phyloP scores from a whole-genome alignment of 2,329 filamentous ascomycete genomes.

The Xylariaceae sp. region DNA sequence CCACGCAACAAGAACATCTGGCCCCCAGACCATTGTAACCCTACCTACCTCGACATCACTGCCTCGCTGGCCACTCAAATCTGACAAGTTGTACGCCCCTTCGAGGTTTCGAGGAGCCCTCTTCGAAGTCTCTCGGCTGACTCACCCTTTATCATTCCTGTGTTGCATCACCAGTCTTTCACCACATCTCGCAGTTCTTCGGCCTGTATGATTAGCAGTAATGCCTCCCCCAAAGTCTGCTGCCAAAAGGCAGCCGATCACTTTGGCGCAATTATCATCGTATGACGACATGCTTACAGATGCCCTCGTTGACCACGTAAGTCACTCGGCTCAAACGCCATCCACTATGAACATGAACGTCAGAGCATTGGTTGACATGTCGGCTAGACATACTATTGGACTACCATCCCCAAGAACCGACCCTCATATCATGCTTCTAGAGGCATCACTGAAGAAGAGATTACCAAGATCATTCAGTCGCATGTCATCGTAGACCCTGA shows the following conservation, averaged over 20 bases:
- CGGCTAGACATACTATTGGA: slow-evolving; percentile 87
- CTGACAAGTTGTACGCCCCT: background rate
- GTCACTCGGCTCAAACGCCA: slow-evolving; percentile 32
- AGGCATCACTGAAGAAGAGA: slow-evolving; percentile 64
- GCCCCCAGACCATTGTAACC: background rate
- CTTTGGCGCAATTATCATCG: slow-evolving; percentile 78
- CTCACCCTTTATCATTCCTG: too few relatives aligned
- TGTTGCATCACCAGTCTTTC: too few relatives aligned
- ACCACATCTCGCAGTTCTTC: slow-evolving; percentile 1
- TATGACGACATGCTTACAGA: slow-evolving; percentile 97
- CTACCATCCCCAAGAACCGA: slow-evolving; percentile 89
- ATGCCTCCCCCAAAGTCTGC: slow-evolving; percentile 37
- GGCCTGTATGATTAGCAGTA: background rate
- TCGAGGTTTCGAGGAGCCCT: background rate
- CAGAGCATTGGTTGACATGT: slow-evolving; percentile 17
- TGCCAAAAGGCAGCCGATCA: slow-evolving; percentile 67
- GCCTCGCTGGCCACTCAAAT: slow-evolving; percentile 1
- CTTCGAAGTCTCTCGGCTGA: slow-evolving; percentile 2
- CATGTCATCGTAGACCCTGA: slow-evolving; percentile 74
- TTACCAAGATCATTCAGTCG: slow-evolving; percentile 56
- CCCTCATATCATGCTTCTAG: slow-evolving; percentile 80
- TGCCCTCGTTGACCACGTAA: slow-evolving; percentile 89
- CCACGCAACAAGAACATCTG: too few relatives aligned
- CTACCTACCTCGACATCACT: background rate
- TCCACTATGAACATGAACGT: slow-evolving; percentile 1